Percentiles rank a stretch among this genome's conserved stretches.
Evolutionary conservation across 2,329 filamentous ascomycete genomes (phyloP).

Genomic region (Colletotrichum sp.): DNA sequence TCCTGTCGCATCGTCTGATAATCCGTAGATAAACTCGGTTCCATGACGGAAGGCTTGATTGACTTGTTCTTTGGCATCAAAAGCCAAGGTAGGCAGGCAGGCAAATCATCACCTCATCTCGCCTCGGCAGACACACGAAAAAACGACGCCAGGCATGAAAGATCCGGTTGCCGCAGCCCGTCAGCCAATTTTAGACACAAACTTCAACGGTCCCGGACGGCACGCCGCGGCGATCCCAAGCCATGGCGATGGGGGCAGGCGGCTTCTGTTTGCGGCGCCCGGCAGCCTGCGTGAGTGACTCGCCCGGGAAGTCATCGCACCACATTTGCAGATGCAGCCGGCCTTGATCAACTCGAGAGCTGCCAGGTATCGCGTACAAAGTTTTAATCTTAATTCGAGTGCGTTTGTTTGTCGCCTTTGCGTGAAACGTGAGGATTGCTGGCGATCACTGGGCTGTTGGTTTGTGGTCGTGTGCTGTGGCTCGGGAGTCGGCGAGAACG

Average conservation of each 20-base stretch:
- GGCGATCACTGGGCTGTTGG: background rate
- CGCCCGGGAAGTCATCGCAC: background rate
- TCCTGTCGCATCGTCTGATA: background rate
- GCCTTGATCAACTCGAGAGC: background rate
- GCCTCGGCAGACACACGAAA: background rate
- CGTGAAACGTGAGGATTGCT: background rate
- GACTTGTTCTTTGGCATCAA: background rate
- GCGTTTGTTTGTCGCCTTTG: background rate
- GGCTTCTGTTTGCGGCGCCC: background rate
- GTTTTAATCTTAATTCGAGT: background rate
- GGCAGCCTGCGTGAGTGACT: background rate
- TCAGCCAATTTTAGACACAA: background rate
- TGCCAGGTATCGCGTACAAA: background rate
- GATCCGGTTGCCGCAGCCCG: background rate
- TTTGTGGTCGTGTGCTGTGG: background rate
- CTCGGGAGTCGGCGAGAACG: background rate
- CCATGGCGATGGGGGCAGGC: background rate
- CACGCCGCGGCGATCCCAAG: background rate
- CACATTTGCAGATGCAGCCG: background rate
- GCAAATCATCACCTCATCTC: background rate
- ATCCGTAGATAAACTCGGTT: background rate
- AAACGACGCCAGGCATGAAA: background rate
- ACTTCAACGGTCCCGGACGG: background rate
- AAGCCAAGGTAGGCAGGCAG: background rate
- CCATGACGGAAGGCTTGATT: background rate